Evolutionary conservation across 164 flowering plant genomes (phyloP).

Genomic region (Sextonia rubra): DNA sequence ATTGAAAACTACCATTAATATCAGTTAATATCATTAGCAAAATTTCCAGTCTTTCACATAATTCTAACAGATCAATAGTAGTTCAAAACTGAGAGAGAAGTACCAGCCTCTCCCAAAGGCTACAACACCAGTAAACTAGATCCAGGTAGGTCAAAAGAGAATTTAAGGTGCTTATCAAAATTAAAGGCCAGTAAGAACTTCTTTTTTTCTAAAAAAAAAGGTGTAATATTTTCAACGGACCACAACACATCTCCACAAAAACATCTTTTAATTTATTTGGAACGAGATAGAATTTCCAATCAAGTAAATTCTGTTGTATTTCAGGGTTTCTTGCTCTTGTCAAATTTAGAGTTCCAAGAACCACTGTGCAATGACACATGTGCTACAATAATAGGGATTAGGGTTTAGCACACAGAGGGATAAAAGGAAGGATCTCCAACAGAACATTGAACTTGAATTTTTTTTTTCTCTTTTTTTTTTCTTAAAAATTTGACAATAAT

Average conservation of each 20-base stretch:
- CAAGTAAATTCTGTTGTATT: neutral
- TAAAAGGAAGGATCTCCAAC: neutral
- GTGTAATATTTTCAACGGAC: no score
- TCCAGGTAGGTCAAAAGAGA: neutral
- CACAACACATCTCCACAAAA: neutral
- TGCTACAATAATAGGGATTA: no score
- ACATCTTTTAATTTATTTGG: neutral
- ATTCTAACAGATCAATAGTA: neutral
- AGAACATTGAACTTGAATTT: neutral
- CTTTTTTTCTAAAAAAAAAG: no score
- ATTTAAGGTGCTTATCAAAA: neutral
- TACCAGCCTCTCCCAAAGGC: neutral
- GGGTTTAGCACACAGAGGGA: neutral
- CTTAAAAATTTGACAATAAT: no score
- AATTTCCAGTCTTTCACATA: neutral
- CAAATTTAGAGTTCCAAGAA: neutral
- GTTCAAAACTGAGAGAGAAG: neutral
- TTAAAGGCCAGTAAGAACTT: neutral
- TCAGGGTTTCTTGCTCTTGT: no score
- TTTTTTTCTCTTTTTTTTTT: neutral
- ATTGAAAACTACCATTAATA: constrained; percentile 9
- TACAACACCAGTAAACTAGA: neutral
- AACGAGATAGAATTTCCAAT: neutral
- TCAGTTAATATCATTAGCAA: constrained; percentile 1
- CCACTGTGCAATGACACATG: neutral